phyloP scores from a whole-genome alignment of 495 filamentous ascomycete genomes.

The Podospora pseudocomata region DNA sequence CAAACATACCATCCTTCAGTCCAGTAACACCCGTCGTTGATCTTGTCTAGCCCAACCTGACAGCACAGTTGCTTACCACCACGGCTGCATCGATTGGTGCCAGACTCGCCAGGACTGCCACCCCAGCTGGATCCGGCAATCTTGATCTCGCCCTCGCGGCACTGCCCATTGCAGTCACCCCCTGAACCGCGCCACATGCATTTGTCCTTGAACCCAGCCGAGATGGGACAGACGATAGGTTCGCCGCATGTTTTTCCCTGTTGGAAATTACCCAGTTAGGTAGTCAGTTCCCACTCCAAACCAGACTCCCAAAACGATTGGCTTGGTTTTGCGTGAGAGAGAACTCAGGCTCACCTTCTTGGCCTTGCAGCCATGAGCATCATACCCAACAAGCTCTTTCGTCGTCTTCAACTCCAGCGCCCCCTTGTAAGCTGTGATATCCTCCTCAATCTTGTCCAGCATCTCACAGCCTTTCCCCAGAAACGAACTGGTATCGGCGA shows the following conservation, averaged over 20 bases:
- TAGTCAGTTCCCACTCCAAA: too few relatives aligned
- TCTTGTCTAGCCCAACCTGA: too few relatives aligned
- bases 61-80: too few relatives aligned
- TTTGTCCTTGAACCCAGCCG: not conserved
- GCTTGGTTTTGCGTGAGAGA: too few relatives aligned
- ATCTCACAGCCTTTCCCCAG: not conserved
- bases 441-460: not conserved
- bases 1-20: too few relatives aligned
- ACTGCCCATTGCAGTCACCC: not conserved
- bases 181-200: not conserved
- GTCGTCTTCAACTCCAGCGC: not conserved
- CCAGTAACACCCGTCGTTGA: too few relatives aligned
- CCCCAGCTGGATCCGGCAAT: not conserved
- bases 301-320: too few relatives aligned
- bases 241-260: not conserved
- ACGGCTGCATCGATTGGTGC: too few relatives aligned
- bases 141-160: not conserved
- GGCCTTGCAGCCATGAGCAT: not conserved
- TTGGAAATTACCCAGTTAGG: too few relatives aligned
- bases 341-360: too few relatives aligned
- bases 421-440: not conserved
- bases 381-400: not conserved
- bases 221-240: not conserved
- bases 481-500: not conserved
- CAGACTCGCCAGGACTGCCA: too few relatives aligned